Percentiles rank a stretch among this genome's conserved stretches.
phyloP scores from a whole-genome alignment of 805 yeast species.

The Candida dajiaensis region DNA sequence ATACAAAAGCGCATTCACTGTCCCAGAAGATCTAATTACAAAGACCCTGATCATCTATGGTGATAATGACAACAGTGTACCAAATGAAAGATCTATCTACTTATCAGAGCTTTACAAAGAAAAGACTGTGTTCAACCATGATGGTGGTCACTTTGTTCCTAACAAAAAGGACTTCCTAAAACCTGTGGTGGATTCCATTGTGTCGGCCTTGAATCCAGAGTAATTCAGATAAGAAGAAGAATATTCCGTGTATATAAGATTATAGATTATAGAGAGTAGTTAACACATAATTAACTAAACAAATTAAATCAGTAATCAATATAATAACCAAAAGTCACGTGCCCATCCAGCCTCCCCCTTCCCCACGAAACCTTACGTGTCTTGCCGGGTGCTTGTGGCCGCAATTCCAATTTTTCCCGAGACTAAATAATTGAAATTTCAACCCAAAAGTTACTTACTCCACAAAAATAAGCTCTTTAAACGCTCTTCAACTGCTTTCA shows the following conservation, averaged over 20 bases:
- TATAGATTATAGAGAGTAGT: too few species aligned
- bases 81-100: conserved; percentile 59
- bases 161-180: conserved; percentile 58
- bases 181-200: conserved; percentile 36
- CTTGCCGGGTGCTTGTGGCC: neutral
- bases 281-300: too few species aligned
- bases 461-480: neutral
- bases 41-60: conserved; percentile 76
- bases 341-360: neutral
- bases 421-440: neutral
- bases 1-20: conserved; percentile 27
- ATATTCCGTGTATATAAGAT: too few species aligned
- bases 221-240: neutral
- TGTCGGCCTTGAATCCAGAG: neutral
- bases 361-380: neutral
- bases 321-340: neutral
- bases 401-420: neutral
- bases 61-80: conserved; percentile 80
- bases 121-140: conserved; percentile 56
- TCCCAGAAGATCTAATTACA: conserved; percentile 27
- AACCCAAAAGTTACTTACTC: neutral
- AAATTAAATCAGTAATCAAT: too few species aligned
- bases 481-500: neutral
- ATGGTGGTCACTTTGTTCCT: conserved; percentile 97
- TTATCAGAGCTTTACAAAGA: conserved; percentile 51